Percentiles rank a stretch among this genome's conserved stretches.
phyloP scores from a whole-genome alignment of 192 early-diverging fungal species.

The Haplosporangium gracile region DNA sequence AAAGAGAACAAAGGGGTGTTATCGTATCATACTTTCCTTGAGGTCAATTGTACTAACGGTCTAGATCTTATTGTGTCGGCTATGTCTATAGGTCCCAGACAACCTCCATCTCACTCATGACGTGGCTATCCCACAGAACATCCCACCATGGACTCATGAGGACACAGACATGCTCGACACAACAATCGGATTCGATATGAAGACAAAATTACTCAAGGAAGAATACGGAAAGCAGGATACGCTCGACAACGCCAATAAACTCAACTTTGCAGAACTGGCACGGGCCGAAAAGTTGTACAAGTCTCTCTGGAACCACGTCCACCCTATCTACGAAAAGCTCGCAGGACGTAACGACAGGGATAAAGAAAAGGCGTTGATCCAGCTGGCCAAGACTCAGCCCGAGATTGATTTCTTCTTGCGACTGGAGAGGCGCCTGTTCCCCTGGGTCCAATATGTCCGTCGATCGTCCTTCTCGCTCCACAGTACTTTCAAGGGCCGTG shows the following conservation, averaged over 20 bases:
- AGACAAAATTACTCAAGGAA: constrained; percentile 25
- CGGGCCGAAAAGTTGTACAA: constrained; percentile 58
- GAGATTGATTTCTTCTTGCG: constrained; percentile 50
- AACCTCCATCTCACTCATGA: constrained; percentile 51
- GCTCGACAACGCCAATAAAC: constrained; percentile 24
- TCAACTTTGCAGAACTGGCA: constrained; percentile 55
- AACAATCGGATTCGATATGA: constrained; percentile 47
- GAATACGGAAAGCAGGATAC: constrained; percentile 25
- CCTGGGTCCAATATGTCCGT: constrained; percentile 56
- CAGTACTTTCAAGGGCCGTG: constrained; percentile 33
- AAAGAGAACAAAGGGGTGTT: constrained; percentile 30
- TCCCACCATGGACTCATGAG: constrained; percentile 57
- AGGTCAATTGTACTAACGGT: not conserved
- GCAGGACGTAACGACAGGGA: constrained; percentile 33
- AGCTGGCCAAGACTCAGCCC: constrained; percentile 28
- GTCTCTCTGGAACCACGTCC: constrained; percentile 57
- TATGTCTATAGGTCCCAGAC: constrained; percentile 28
- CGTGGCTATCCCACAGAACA: constrained; percentile 58
- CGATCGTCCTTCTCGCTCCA: constrained; percentile 55
- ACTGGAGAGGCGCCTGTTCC: constrained; percentile 55
- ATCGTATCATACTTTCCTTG: not conserved
- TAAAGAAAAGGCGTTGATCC: constrained; percentile 17
- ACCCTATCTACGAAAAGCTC: constrained; percentile 53
- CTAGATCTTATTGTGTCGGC: not conserved
- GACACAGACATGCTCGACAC: constrained; percentile 55